Conservation (phyloP, 1,284 basidiomycete genomes). For the Polyporus tsugae region DNA sequence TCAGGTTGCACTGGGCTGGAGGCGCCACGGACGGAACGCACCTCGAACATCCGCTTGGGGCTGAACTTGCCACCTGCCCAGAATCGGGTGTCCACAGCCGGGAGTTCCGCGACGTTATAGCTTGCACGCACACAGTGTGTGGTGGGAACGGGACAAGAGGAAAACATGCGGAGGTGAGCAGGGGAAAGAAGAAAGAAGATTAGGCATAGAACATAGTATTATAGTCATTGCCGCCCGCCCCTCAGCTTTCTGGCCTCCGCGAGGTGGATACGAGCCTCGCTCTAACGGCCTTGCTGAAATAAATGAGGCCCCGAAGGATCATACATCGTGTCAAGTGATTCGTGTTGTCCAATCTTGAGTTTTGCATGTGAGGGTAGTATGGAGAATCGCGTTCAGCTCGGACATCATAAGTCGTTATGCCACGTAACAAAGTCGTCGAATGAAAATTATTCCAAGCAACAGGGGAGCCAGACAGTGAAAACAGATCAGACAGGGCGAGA, state of each 20-base stretch:
- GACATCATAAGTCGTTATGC: constrained; percentile 23
- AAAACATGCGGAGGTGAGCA: background rate
- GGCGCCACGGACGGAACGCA: constrained; percentile 32
- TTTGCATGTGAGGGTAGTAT: constrained; percentile 28
- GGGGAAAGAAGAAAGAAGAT: background rate
- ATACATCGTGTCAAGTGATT: constrained; percentile 15
- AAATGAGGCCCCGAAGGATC: constrained; percentile 59
- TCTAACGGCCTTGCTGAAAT: constrained; percentile 56
- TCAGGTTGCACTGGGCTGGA: background rate
- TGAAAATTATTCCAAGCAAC: no score
- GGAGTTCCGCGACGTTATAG: constrained; percentile 80
- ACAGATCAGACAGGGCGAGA: no score
- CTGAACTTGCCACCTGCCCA: constrained; percentile 74
- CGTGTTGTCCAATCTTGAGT: constrained; percentile 11
- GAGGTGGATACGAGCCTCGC: constrained; percentile 52
- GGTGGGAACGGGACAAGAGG: background rate
- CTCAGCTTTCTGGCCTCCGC: constrained; percentile 78
- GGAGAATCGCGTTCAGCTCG: constrained; percentile 32
- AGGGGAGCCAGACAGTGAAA: no score
- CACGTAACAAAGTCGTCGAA: background rate
- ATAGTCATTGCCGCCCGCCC: constrained; percentile 73
- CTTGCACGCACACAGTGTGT: background rate
- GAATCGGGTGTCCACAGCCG: constrained; percentile 79
- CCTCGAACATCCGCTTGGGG: constrained; percentile 69
- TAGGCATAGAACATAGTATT: constrained; percentile 60